phyloP scores from a whole-genome alignment of 1,284 basidiomycete genomes.

The Albatrellus sp. region DNA sequence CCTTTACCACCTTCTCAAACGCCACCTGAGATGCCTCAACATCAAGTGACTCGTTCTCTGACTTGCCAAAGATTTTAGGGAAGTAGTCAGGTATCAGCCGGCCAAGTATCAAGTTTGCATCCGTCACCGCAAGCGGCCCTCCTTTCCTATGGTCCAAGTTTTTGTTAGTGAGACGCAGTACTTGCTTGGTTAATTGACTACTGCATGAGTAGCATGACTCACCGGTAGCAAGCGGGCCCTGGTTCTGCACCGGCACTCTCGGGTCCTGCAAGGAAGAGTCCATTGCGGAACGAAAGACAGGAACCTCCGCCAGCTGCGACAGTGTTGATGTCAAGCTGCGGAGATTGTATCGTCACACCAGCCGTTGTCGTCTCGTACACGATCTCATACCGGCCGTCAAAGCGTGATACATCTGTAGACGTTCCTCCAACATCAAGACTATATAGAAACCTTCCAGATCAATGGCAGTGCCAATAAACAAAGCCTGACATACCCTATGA shows the following conservation, averaged over 20 bases:
- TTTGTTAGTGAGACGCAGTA: neutral
- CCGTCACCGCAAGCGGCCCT: conserved; percentile 76
- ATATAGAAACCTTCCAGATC: neutral
- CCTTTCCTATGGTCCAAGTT: conserved; percentile 46
- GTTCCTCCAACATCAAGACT: conserved; percentile 81
- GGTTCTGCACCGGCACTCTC: conserved; percentile 80
- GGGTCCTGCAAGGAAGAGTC: conserved; percentile 74
- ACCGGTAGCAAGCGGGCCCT: conserved; percentile 75
- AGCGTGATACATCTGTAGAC: conserved; percentile 83
- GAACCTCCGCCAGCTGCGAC: conserved; percentile 84
- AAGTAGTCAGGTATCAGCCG: conserved; percentile 77
- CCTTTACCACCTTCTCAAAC: conserved; percentile 54
- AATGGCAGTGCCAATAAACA: too few relatives aligned
- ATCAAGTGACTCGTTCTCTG: conserved; percentile 76
- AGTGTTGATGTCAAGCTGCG: conserved; percentile 83
- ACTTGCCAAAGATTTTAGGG: conserved; percentile 81
- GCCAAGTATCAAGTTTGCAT: conserved; percentile 78
- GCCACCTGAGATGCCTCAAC: conserved; percentile 46
- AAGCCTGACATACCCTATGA: conserved; percentile 50
- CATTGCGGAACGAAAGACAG: conserved; percentile 70
- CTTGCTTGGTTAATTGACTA: neutral
- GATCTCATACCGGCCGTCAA: conserved; percentile 75
- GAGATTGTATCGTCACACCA: conserved; percentile 79
- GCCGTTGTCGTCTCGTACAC: conserved; percentile 90
- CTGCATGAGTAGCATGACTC: conserved; percentile 7